Base-by-base conservation (phyloP, 2,329 filamentous ascomycete species). In the Paradendryphiella salina region DNA sequence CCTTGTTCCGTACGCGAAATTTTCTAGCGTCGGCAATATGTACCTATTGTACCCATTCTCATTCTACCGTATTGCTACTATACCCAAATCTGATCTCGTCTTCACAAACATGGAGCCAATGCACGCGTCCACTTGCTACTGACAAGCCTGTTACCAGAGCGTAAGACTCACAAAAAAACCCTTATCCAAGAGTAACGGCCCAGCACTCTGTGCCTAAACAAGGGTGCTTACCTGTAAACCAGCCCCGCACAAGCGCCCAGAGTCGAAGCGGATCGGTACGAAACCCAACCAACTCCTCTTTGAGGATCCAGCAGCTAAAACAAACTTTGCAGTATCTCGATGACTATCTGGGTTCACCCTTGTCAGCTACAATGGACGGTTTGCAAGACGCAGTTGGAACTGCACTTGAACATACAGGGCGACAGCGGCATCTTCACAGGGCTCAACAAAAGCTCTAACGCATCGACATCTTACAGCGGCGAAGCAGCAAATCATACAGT, bases 241-340 rank as follows among this genome's bases (percentile, higher is more conserved):
- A 35, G 29, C 50, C 42, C 37, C 41, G 45, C 45, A 35, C 46
- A 35, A 44, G 44, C 33, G 47, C 37, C 34, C 42, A 51, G 49
- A 43, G 56, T 58, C 52, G 53, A 50, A 47, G 52, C 52, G 56
- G 52, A 44, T 56, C 56, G 52, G 52, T 56, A 56, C 56, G 53
- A 52, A 50, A 53, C 51, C 36, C 36, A 54, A 46, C 46, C 34
- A 54, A 46, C 46, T 31, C 18, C 38, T 39, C 23, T 39, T 44
- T 46, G 36, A 38, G 26, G 18, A 33, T 17, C 32, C 32, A 46
- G 36, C 38, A 37, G 38, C 50, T 49, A 52, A 45, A 50, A 49
- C 45, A 49, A 38, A 39, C 18, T 35, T 32, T 46, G 11, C 15
- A 23, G 15, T 28, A 41, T 47, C 26, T 18, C 43, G 26, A 44